Base-by-base conservation (phyloP, 768 basidiomycete species). In the Hysterangium stoloniferum region DNA sequence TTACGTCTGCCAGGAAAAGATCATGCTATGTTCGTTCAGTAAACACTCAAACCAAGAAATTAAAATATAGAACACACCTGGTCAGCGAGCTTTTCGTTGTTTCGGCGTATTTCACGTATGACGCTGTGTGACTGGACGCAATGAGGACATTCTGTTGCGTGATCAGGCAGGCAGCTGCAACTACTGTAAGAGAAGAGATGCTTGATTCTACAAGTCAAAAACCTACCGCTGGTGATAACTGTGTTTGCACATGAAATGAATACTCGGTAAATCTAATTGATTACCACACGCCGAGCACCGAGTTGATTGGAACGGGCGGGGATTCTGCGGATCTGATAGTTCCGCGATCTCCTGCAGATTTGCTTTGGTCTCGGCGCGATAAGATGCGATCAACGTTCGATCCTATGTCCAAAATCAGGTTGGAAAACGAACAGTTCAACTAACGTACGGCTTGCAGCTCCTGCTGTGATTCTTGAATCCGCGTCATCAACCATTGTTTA, bases 171-270 rank as follows among this genome's bases (percentile, higher is more conserved):
- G 60, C 92, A 97, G 41, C 94, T 96, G 55, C 8, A 22, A 52
- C 31, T 22, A 45, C 27, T 45, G 22, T 33, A 31, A 36, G n/a
- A 31, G 20, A 17, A 36, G 47, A 52, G 20, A 50, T 29, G 15
- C 4, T 12, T 29, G 43, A 17, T 2, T 15, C 52, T 19, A 9
- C 8, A 22, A 13, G 28, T 45, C 19, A 55, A 3, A n/a, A 66
- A 62, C 67, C 37, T 47, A 89, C 90, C 93, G 75, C 62, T 95
- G 91, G 63, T 99, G 96, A 69, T 90, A 98, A 54, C 89, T 92
- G 63, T 98, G 96, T 59, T 85, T 83, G 66, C 95, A 99, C 95
- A 98, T 96, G 62, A 97, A 98, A 65, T 98, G 94, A 5, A 98
- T 75, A 56, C 80, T 86, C 0, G 96, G 95, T 8, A 97, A 77